Percentiles rank a stretch among this genome's conserved stretches.
These are phyloP conservation scores for Mycena albidolilacea DNA, from an alignment of 768 basidiomycete species.

Conservation along the genomic window DNA sequence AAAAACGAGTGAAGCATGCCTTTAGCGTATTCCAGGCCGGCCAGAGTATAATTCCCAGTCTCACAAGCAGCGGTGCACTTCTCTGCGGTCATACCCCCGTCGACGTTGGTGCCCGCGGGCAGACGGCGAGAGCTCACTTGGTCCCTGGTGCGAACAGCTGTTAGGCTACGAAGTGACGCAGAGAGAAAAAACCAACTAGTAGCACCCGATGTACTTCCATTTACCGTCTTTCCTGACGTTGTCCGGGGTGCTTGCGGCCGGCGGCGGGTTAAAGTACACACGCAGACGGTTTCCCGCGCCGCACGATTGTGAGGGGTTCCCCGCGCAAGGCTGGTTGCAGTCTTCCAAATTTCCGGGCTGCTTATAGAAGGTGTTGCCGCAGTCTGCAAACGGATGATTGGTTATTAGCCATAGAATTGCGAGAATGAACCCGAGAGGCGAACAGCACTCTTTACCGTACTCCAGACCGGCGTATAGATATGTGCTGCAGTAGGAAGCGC, in stretches of 20 bases:
- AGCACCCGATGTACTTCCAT: neutral
- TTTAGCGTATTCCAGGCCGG: no score
- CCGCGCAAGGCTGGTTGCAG: slow-evolving; percentile 4
- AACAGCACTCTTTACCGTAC: slow-evolving; percentile 14
- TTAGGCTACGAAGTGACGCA: neutral
- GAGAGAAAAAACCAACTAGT: neutral
- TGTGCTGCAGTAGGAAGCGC: slow-evolving; percentile 3
- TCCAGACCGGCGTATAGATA: slow-evolving; percentile 4
- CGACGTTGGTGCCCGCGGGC: no score
- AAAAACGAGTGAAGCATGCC: no score
- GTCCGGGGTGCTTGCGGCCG: neutral
- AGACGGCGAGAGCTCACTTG: no score
- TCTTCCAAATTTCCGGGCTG: neutral
- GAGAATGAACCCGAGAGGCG: neutral
- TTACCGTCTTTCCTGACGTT: neutral
- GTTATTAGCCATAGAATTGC: neutral
- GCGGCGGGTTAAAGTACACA: neutral
- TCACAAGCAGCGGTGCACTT: no score
- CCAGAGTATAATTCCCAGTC: no score
- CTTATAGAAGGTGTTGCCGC: neutral
- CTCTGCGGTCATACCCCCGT: no score
- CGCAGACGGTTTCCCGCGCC: slow-evolving; percentile 13
- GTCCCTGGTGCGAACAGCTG: neutral
- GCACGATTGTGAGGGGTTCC: slow-evolving; percentile 2
- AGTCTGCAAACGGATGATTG: neutral